Conservation (phyloP, 805 yeast species). For the Starmerella ratchasimensis region DNA sequence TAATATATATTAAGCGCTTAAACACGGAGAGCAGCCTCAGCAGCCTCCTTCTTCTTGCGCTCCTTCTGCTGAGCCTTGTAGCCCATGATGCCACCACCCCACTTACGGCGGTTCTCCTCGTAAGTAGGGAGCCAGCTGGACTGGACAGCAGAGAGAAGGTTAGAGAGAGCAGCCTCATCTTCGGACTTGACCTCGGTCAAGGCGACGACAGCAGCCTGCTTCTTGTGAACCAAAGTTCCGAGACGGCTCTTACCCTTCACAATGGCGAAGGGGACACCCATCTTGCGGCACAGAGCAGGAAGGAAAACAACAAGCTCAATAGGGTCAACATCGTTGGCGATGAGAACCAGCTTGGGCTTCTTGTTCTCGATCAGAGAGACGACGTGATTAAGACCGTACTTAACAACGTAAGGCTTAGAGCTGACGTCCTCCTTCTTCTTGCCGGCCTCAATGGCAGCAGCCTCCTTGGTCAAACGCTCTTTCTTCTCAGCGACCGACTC, state of each 20-base stretch:
- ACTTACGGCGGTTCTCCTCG: conserved; percentile 94
- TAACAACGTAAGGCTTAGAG: conserved; percentile 91
- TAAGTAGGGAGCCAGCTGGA: conserved; percentile 86
- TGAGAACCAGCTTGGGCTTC: conserved; percentile 93
- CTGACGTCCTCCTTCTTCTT: conserved; percentile 93
- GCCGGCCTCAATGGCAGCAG: conserved; percentile 97
- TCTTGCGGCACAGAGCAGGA: conserved; percentile 98
- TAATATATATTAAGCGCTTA: conserved; percentile 14
- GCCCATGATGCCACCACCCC: conserved; percentile 99
- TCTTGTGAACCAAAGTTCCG: conserved; percentile 94
- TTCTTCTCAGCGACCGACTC: conserved; percentile 95
- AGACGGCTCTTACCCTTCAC: conserved; percentile 98
- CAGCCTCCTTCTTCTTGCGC: conserved; percentile 58
- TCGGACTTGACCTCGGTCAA: conserved; percentile 87
- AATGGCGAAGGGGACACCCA: conserved; percentile 98
- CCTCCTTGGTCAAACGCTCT: conserved; percentile 94
- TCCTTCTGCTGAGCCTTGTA: conserved; percentile 77
- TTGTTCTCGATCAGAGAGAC: conserved; percentile 94
- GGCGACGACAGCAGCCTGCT: conserved; percentile 95
- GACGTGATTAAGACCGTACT: conserved; percentile 99
- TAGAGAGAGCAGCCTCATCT: conserved; percentile 89
- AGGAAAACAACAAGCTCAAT: conserved; percentile 92
- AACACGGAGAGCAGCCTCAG: conserved; percentile 29
- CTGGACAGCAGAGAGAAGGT: conserved; percentile 82
- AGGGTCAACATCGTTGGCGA: conserved; percentile 99